Conservation (phyloP, 495 filamentous ascomycete genomes). For the Evansstolkia leycettana region DNA sequence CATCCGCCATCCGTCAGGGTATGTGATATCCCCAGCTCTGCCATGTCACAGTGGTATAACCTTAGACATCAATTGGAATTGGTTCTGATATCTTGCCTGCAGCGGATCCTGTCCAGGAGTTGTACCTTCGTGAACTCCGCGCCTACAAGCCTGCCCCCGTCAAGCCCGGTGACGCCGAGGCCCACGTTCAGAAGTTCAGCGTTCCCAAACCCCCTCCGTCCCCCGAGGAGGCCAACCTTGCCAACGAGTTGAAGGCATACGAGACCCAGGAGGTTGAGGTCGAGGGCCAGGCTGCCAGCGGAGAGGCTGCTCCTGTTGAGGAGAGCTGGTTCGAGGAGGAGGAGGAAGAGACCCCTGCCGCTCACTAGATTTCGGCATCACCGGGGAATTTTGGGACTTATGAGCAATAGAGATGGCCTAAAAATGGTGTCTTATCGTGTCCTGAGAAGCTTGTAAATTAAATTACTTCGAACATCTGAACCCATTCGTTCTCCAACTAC, state of each 20-base stretch:
- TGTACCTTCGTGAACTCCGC: constrained; percentile 91
- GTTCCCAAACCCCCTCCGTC: constrained; percentile 67
- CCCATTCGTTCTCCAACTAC: constrained; percentile 10
- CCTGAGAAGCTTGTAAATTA: constrained; percentile 34
- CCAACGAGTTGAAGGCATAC: constrained; percentile 82
- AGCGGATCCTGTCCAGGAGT: constrained; percentile 94
- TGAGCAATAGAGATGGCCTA: constrained; percentile 6
- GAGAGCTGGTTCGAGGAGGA: constrained; percentile 59
- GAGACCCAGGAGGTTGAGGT: constrained; percentile 87
- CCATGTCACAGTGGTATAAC: background rate
- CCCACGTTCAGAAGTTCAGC: constrained; percentile 80
- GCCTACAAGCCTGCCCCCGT: constrained; percentile 75
- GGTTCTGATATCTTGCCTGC: constrained; percentile 7
- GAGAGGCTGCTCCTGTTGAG: constrained; percentile 44
- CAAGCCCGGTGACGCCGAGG: constrained; percentile 79
- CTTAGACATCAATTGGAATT: background rate
- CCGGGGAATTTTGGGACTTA: constrained; percentile 20
- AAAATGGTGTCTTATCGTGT: constrained; percentile 19
- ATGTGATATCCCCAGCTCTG: constrained; percentile 9
- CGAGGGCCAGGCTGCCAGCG: constrained; percentile 62
- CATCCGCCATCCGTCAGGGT: constrained; percentile 30
- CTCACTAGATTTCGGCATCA: constrained; percentile 28
- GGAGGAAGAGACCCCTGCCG: constrained; percentile 37
- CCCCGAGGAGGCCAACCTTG: constrained; percentile 86
- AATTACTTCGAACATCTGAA: constrained; percentile 28